A percentile compares a stretch with the other conserved stretches of the same genome.
Conservation (phyloP, 345 rosid genomes). For the Gossypium sturtianum region DNA sequence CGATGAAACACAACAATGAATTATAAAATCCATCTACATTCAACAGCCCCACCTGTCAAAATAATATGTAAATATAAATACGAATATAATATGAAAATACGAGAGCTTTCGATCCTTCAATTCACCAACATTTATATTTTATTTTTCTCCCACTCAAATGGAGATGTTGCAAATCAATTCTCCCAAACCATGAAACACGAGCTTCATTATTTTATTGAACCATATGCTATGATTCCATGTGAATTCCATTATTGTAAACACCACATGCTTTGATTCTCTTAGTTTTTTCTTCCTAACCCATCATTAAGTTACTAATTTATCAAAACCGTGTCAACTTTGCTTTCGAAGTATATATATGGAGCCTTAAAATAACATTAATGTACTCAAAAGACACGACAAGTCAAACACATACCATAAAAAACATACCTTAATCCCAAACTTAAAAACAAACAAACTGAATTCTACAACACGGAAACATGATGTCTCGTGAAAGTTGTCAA, state of each 20-base stretch:
- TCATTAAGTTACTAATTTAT: slow-evolving; percentile 13
- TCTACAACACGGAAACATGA: not conserved
- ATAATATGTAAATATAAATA: not conserved
- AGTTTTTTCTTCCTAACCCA: not conserved
- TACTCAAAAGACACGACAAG: slow-evolving; percentile 17
- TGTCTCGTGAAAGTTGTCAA: not conserved
- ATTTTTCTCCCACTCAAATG: slow-evolving; percentile 23
- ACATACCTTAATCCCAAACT: too few relatives aligned
- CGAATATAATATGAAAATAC: too few relatives aligned
- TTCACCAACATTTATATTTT: not conserved
- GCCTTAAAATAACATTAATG: slow-evolving; percentile 11
- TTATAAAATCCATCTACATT: slow-evolving; percentile 95
- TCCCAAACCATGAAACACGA: slow-evolving; percentile 13
- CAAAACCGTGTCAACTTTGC: slow-evolving; percentile 10
- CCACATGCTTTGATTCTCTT: slow-evolving; percentile 41
- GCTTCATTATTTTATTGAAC: slow-evolving; percentile 17
- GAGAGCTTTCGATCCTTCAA: too few relatives aligned
- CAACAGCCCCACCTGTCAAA: slow-evolving; percentile 78
- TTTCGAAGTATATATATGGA: not conserved
- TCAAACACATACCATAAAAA: not conserved
- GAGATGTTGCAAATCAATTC: slow-evolving; percentile 16
- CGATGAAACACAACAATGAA: slow-evolving; percentile 74
- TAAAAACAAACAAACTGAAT: not conserved
- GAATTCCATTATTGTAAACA: slow-evolving; percentile 20
- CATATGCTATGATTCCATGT: slow-evolving; percentile 37